These are phyloP conservation scores for Lentinus brumalis DNA, from an alignment of 768 basidiomycete genomes.

Conservation along the genomic window DNA sequence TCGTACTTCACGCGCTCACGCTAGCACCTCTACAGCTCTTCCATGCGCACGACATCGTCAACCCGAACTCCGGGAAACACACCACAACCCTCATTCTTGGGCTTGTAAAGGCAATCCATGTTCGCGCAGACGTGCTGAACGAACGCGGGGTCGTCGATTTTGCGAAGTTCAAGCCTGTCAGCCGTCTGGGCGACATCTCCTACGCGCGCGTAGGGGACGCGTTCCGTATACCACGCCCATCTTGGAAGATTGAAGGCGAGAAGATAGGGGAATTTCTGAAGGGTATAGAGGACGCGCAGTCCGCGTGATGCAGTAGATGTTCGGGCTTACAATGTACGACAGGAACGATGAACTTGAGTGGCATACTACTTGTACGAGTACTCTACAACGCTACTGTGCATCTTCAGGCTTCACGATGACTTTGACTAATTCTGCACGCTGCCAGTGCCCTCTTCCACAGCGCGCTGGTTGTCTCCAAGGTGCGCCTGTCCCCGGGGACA, in stretches of 20 bases:
- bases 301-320: neutral
- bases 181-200: conserved; percentile 41
- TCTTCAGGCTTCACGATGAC: conserved; percentile 20
- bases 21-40: conserved; percentile 29
- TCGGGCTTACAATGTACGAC: neutral
- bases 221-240: conserved; percentile 24
- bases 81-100: conserved; percentile 40
- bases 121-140: conserved; percentile 43
- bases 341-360: neutral
- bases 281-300: neutral
- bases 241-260: conserved; percentile 25
- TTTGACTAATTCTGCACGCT: conserved; percentile 33
- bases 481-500: conserved; percentile 46
- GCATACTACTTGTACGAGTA: neutral
- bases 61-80: conserved; percentile 29
- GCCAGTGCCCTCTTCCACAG: conserved; percentile 56
- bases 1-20: neutral
- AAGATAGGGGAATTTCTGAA: conserved; percentile 15
- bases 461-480: conserved; percentile 43
- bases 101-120: conserved; percentile 42
- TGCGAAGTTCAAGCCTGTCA: conserved; percentile 37
- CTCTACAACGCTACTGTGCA: neutral
- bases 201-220: conserved; percentile 33
- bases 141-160: conserved; percentile 38
- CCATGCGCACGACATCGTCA: conserved; percentile 36